Evolutionary conservation across 176 grass and related monocot species (phyloP).

Genomic region (Oryza glumipatula): DNA sequence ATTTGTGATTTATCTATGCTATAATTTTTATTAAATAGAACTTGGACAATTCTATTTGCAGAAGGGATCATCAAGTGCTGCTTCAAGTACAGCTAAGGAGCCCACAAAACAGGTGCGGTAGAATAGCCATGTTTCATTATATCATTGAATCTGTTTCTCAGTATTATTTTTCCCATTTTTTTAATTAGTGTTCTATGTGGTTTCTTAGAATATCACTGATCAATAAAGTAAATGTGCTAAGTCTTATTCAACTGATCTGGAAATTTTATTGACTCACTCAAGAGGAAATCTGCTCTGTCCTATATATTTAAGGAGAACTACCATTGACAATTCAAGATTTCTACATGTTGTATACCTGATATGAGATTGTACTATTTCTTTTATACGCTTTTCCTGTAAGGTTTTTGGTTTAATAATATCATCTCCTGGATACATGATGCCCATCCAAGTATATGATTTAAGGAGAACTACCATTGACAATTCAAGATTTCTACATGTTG

Average conservation of each 20-base stretch:
- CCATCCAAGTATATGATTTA: background rate
- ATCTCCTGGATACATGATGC: background rate
- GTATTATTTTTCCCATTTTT: background rate
- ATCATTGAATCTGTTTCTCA: background rate
- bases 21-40: background rate
- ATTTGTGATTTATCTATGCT: background rate
- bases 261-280: too few relatives aligned
- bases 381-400: background rate
- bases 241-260: slow-evolving; percentile 1
- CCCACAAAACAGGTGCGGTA: slow-evolving; percentile 36
- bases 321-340: too few relatives aligned
- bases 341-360: too few relatives aligned
- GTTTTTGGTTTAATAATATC: background rate
- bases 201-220: background rate
- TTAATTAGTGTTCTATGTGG: background rate
- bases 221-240: slow-evolving; percentile 7
- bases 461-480: background rate
- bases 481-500: background rate
- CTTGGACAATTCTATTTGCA: slow-evolving; percentile 31
- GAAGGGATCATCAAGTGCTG: slow-evolving; percentile 55
- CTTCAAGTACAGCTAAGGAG: slow-evolving; percentile 37
- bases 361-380: too few relatives aligned
- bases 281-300: background rate
- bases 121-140: background rate
- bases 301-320: background rate